Base-by-base conservation (phyloP, 2,329 filamentous ascomycete genomes). In the Clonostachys byssicola region DNA sequence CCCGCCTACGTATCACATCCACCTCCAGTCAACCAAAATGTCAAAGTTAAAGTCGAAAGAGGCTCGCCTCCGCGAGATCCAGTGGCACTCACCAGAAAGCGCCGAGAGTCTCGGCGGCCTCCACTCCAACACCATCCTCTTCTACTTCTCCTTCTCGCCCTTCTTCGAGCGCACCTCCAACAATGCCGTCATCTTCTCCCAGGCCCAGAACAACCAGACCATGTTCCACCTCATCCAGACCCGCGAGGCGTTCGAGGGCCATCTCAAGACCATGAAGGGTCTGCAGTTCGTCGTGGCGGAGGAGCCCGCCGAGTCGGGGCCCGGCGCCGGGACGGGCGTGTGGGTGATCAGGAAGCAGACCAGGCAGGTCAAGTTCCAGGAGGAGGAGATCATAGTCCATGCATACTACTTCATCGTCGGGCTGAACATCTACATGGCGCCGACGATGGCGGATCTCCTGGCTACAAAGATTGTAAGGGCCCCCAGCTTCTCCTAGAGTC, bases 261-360 rank as follows among this genome's bases (percentile, higher is more conserved):
- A 78, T 17, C 66, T 87, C 35, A 75, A 73, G 53, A 80, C 77
- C 48, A 86, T 86, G 83, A 76, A 77, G 2, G 83, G 83, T 4
- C 68, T 86, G 43, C 83, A 87, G 65, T 87, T 82, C 60, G 73
- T 85, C 44, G 81, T 87, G 45, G 80, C 80, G 36, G 78, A 85
- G 58, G 80, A 83, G 53, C 82, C 81, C 1, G 80, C 80, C 30
- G 81, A 85, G 62, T 81, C 76, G 56, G 78, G 73, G 0, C 80
- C 80, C 0, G 80, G 80, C n/a, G 82, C 79, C 39, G 83, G 82
- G 42, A 85, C 82, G 0, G 83, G 82, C 30, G 81, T 86, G 9
- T 87, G 83, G 83, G 79, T 86, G 30, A 85, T 87, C 54, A 77
- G 81, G 57, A 86, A 86, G 69, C 83, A 87, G 65, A 81, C 76